A percentile compares a stretch with the other conserved stretches of the same genome.
These are phyloP conservation scores for Suhomyces coccinellae DNA, from an alignment of 1,139 yeast species.

Conservation along the genomic window DNA sequence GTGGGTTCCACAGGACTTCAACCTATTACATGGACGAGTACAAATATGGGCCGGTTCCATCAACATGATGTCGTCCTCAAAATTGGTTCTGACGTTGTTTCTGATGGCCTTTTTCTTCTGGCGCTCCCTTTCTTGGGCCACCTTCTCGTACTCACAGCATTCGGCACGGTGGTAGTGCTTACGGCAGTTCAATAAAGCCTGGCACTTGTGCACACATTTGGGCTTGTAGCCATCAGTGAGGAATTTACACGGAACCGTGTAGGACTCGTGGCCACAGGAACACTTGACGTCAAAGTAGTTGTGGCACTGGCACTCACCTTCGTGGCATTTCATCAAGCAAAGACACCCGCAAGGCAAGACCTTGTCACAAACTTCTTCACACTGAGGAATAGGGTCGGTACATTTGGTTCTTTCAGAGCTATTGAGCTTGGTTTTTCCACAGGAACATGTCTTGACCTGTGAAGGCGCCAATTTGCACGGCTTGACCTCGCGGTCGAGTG, in stretches of 20 bases:
- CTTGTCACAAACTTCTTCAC: slow-evolving; percentile 66
- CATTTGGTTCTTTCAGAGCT: slow-evolving; percentile 50
- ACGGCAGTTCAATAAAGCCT: slow-evolving; percentile 74
- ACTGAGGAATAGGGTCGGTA: slow-evolving; percentile 76
- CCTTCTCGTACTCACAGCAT: slow-evolving; percentile 71
- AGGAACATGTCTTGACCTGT: slow-evolving; percentile 63
- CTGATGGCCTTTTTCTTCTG: slow-evolving; percentile 50
- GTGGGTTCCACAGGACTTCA: slow-evolving; percentile 72
- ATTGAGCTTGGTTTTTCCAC: slow-evolving; percentile 56
- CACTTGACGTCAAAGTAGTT: slow-evolving; percentile 49
- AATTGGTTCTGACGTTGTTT: slow-evolving; percentile 38
- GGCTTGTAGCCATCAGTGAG: slow-evolving; percentile 53
- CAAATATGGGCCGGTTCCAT: slow-evolving; percentile 83
- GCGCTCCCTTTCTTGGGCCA: slow-evolving; percentile 64
- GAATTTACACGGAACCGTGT: slow-evolving; percentile 64
- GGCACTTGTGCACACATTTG: slow-evolving; percentile 71
- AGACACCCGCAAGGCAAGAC: slow-evolving; percentile 67
- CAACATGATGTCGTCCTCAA: slow-evolving; percentile 51
- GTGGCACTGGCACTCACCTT: slow-evolving; percentile 72
- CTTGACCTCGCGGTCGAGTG: slow-evolving; percentile 41
- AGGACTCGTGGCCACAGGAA: slow-evolving; percentile 51
- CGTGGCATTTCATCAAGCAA: slow-evolving; percentile 73
- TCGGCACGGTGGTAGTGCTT: slow-evolving; percentile 70
- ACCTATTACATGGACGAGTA: slow-evolving; percentile 64
- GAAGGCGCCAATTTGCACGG: slow-evolving; percentile 67